These are phyloP conservation scores for Oxyria digyna DNA, from an alignment of 148 eudicot genomes.

Conservation along the genomic window DNA sequence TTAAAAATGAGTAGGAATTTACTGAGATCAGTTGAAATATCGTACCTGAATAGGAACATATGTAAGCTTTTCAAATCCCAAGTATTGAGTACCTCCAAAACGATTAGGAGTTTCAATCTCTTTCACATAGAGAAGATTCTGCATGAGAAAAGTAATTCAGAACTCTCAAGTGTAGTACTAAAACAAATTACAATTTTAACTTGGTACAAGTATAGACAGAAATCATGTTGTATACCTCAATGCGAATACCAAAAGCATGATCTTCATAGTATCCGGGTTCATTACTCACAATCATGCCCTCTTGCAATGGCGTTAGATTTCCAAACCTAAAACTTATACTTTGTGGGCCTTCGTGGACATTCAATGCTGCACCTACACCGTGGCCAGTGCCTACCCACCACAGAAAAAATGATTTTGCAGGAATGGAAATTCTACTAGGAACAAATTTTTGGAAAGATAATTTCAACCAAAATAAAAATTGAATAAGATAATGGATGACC, in stretches of 20 bases:
- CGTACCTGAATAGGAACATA: conserved; percentile 93
- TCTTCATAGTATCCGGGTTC: conserved; percentile 99
- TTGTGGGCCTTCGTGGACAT: conserved; percentile 99
- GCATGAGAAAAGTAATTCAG: conserved; percentile 19
- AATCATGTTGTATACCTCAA: conserved; percentile 54
- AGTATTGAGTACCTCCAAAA: conserved; percentile 69
- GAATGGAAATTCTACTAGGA: background rate
- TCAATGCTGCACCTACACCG: conserved; percentile 96
- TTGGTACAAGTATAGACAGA: background rate
- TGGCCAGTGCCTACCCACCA: conserved; percentile 77
- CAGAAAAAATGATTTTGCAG: conserved; percentile 1
- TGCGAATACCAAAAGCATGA: conserved; percentile 88
- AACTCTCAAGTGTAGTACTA: background rate
- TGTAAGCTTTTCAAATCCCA: conserved; percentile 93
- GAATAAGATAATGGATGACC: conserved; percentile 9
- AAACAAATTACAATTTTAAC: background rate
- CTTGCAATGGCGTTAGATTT: conserved; percentile 71
- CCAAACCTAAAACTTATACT: conserved; percentile 90
- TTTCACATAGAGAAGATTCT: conserved; percentile 90
- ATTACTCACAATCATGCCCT: conserved; percentile 96
- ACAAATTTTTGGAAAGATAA: background rate
- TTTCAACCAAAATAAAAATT: too few relatives aligned
- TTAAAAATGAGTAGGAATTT: background rate
- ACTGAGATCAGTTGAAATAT: background rate
- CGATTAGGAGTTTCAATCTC: conserved; percentile 77